Evolutionary conservation across 2,329 filamentous ascomycete species (phyloP), one percentile per base, ranked within the genome.

Genomic region (Colletotrichum sp.): DNA sequence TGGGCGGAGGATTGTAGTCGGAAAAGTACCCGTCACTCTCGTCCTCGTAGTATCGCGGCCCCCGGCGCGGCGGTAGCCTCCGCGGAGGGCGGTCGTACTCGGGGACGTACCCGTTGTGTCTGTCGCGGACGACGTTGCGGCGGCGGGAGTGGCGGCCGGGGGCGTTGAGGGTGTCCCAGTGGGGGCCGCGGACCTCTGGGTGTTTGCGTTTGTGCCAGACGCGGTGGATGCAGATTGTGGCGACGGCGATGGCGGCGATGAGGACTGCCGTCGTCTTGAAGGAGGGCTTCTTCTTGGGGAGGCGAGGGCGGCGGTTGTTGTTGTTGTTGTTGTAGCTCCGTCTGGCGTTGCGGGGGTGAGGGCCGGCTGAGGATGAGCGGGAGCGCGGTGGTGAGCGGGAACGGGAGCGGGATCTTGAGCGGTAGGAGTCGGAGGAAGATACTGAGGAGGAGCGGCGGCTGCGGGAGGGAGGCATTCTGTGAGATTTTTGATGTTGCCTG

Each of bases 221-320:
- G 70, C 82, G 84, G 77, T 82, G 83, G 52, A 83, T 82, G 49
- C 84, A 78, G 57, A 85, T 78, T 13, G 83, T 80, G 29, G 83
- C 83, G 36, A 85, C 80, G 36, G 84, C 84, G 19, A 85, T 81
- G 34, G 82, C 82, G 12, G 83, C 84, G 34, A 85, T 76, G 29
- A 85, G 78, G 13, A 82, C 77, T 16, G 82, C 81, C 0, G 84
- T 81, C 19, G 80, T 82, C 74, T 84, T 83, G 76, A 84, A 78
- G 71, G 64, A 27, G 30, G 82, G 78, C 55, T 78, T 78, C 15
- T 44, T 55, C 44, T 52, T 52, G n/a, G 44, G 44, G 44, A 39
- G 62, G 63, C 52, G 36, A 7, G 62, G 63, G 27, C 12, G 29
- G 62, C 44, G 57, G 70, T 64, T 66, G 65, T 49, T 57, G 22